Conservation (phyloP, 2,329 filamentous ascomycete genomes). For the Penicillium decumbens region DNA sequence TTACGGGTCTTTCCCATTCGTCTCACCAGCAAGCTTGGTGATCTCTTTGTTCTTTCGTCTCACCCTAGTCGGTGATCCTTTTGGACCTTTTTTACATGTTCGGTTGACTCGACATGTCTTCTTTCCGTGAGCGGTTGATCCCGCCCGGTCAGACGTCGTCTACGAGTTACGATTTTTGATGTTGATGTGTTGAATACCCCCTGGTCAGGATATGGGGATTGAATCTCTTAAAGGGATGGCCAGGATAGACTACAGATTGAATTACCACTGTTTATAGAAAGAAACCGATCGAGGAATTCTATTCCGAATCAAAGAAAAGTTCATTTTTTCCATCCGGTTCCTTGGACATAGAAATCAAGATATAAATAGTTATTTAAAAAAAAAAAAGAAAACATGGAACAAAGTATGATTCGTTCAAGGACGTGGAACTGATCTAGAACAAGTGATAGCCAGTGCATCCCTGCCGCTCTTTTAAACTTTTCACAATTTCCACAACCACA, state of each 20-base stretch:
- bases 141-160: constrained; percentile 14
- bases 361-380: background rate
- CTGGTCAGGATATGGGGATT: constrained; percentile 5
- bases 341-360: background rate
- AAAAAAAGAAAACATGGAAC: background rate
- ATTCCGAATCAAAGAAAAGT: background rate
- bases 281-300: background rate
- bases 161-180: constrained; percentile 21
- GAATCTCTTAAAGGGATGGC: constrained; percentile 10
- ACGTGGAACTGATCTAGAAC: constrained; percentile 16
- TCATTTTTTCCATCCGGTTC: background rate
- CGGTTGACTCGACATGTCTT: constrained; percentile 21
- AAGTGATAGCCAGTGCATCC: constrained; percentile 13
- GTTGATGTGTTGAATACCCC: constrained; percentile 19
- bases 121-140: constrained; percentile 3
- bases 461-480: background rate
- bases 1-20: constrained; percentile 11
- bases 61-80: constrained; percentile 8
- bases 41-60: constrained; percentile 7
- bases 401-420: background rate
- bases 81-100: constrained; percentile 15
- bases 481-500: background rate
- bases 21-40: constrained; percentile 10
- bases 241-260: constrained; percentile 14
- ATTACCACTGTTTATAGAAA: background rate